These are phyloP conservation scores for Isabelozyma rhagii DNA, from an alignment of 805 yeast genomes.

Conservation along the genomic window DNA sequence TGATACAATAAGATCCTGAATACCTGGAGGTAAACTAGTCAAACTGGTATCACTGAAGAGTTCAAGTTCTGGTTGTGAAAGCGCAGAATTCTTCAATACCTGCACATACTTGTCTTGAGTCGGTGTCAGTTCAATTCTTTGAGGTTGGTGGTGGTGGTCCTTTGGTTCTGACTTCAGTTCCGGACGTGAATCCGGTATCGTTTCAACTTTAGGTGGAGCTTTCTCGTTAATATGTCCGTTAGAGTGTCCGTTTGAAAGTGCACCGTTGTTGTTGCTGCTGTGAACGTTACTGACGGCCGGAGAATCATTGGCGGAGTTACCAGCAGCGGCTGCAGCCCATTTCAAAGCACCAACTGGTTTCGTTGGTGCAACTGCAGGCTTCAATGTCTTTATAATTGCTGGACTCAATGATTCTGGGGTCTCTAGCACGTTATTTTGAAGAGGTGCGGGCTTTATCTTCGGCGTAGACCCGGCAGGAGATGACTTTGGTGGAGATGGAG, in stretches of 20 bases:
- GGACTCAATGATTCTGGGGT: constrained; percentile 33
- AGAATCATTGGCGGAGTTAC: constrained; percentile 6
- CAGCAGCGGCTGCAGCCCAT: constrained; percentile 56
- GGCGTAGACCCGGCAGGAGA: neutral
- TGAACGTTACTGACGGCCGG: neutral
- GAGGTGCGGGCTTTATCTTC: neutral
- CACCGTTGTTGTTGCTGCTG: neutral
- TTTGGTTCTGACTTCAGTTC: neutral
- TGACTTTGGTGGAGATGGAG: neutral
- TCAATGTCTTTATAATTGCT: constrained; percentile 41
- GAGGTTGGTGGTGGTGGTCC: neutral
- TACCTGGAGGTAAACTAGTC: constrained; percentile 38
- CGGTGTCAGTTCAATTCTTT: constrained; percentile 3
- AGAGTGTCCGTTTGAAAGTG: constrained; percentile 1
- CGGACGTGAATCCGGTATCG: neutral
- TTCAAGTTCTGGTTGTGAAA: constrained; percentile 27
- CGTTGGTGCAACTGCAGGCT: constrained; percentile 55
- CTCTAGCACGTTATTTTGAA: neutral
- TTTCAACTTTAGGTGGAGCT: neutral
- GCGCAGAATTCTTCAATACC: constrained; percentile 26
- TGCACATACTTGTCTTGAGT: constrained; percentile 13
- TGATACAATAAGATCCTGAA: constrained; percentile 39
- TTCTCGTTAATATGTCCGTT: neutral
- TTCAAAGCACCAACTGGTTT: constrained; percentile 54
- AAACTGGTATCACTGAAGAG: constrained; percentile 34